A percentile compares a stretch with the other conserved stretches of the same genome.
phyloP scores from a whole-genome alignment of 106 monocot species.

The Iris macrosiphon region DNA sequence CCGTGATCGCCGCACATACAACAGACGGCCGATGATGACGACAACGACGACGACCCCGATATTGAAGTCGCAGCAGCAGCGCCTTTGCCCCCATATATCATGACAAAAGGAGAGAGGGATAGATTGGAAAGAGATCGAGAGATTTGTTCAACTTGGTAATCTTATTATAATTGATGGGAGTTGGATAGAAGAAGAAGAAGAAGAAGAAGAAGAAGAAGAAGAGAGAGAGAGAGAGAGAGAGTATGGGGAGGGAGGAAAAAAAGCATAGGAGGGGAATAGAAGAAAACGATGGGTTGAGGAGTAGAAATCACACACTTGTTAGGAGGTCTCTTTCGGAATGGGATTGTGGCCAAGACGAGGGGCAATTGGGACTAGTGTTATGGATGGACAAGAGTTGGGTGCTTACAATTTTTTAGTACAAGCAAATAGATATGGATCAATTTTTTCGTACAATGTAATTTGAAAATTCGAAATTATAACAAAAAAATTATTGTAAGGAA shows the following conservation, averaged over 20 bases:
- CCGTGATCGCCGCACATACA: slow-evolving; percentile 59
- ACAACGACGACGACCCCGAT: background rate
- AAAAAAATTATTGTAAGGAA: no score
- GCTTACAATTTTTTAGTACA: no score
- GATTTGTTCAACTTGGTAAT: background rate
- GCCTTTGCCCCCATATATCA: background rate
- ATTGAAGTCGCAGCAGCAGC: no score
- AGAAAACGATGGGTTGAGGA: background rate
- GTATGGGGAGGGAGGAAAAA: no score
- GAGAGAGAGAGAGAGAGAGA: background rate
- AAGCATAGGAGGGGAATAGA: background rate
- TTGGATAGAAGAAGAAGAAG: no score
- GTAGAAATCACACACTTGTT: background rate
- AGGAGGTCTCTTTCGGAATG: background rate
- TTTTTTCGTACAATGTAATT: no score
- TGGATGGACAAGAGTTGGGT: no score
- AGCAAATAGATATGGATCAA: no score
- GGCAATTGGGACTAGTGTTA: no score
- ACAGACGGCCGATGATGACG: slow-evolving; percentile 15
- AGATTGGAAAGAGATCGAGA: background rate
- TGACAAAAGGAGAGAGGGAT: background rate
- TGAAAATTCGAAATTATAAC: no score
- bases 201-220: background rate
- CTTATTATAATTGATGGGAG: no score
- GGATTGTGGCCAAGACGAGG: background rate